phyloP scores from a whole-genome alignment of 352 stramenopile genomes.

The Phytophthora constricta region DNA sequence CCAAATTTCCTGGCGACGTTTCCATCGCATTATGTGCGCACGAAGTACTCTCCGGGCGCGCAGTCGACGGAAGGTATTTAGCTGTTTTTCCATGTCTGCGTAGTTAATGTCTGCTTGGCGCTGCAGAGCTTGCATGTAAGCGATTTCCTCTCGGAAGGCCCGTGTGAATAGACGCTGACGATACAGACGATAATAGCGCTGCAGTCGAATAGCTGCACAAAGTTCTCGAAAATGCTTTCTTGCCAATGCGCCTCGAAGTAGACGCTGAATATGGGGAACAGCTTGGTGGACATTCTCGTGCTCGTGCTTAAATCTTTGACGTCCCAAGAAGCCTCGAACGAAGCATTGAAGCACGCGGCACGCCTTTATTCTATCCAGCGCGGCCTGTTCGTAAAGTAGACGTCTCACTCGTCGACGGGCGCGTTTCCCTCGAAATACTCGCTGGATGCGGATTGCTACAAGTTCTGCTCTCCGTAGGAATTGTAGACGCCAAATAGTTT shows the following conservation, averaged over 20 bases:
- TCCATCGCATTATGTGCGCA: slow-evolving; percentile 50
- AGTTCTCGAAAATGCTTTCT: slow-evolving; percentile 44
- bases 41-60: slow-evolving; percentile 60
- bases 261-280: slow-evolving; percentile 63
- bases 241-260: slow-evolving; percentile 55
- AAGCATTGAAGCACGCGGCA: slow-evolving; percentile 55
- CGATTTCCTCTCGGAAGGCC: slow-evolving; percentile 62
- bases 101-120: slow-evolving; percentile 51
- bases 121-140: slow-evolving; percentile 57
- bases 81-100: slow-evolving; percentile 49
- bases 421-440: slow-evolving; percentile 72
- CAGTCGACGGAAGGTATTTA: slow-evolving; percentile 55
- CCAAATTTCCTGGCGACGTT: slow-evolving; percentile 36
- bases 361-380: slow-evolving; percentile 44
- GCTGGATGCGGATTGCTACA: slow-evolving; percentile 66
- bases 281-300: slow-evolving; percentile 38
- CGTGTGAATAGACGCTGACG: slow-evolving; percentile 59
- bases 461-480: slow-evolving; percentile 57
- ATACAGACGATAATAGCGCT: slow-evolving; percentile 67
- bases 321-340: slow-evolving; percentile 60
- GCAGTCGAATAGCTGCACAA: slow-evolving; percentile 46
- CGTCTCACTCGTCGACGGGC: slow-evolving; percentile 50
- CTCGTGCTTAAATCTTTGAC: slow-evolving; percentile 46
- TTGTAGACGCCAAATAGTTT: slow-evolving; percentile 65
- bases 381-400: slow-evolving; percentile 47